Percentiles rank a stretch among this genome's conserved stretches.
phyloP scores from a whole-genome alignment of 208 protist genomes.

The Wallacemonas rigidus region DNA sequence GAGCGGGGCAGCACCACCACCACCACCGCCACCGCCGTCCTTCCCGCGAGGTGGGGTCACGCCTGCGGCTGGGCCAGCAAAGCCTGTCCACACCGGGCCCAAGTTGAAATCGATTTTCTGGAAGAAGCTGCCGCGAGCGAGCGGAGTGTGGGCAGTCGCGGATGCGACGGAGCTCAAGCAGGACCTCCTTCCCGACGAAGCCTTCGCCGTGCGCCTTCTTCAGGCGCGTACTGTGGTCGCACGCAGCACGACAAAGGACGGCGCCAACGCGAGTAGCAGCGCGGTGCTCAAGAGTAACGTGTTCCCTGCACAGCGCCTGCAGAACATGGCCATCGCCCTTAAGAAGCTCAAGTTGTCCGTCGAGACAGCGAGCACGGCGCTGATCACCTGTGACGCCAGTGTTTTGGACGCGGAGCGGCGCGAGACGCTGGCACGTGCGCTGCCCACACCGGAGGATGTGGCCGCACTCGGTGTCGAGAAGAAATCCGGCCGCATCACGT shows the following conservation, averaged over 20 bases:
- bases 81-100: constrained; percentile 38
- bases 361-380: constrained; percentile 44
- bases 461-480: constrained; percentile 45
- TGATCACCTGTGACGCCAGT: constrained; percentile 52
- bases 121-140: constrained; percentile 65
- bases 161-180: constrained; percentile 23
- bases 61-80: constrained; percentile 18
- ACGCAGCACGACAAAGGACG: constrained; percentile 29
- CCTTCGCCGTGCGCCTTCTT: constrained; percentile 38
- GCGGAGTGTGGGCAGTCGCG: constrained; percentile 58
- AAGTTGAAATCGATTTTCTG: constrained; percentile 84
- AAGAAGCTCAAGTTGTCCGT: constrained; percentile 64
- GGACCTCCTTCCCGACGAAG: constrained; percentile 47
- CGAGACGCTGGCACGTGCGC: constrained; percentile 39
- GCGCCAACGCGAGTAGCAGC: neutral
- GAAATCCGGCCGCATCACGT: constrained; percentile 39
- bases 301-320: constrained; percentile 59
- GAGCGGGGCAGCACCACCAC: constrained; percentile 1
- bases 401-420: constrained; percentile 48
- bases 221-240: constrained; percentile 17
- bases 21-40: constrained; percentile 27
- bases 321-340: constrained; percentile 78
- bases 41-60: constrained; percentile 1
- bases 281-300: constrained; percentile 37
- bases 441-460: constrained; percentile 63